phyloP scores from a whole-genome alignment of 1,139 yeast genomes.

The Blastobotrys malaysiensis region DNA sequence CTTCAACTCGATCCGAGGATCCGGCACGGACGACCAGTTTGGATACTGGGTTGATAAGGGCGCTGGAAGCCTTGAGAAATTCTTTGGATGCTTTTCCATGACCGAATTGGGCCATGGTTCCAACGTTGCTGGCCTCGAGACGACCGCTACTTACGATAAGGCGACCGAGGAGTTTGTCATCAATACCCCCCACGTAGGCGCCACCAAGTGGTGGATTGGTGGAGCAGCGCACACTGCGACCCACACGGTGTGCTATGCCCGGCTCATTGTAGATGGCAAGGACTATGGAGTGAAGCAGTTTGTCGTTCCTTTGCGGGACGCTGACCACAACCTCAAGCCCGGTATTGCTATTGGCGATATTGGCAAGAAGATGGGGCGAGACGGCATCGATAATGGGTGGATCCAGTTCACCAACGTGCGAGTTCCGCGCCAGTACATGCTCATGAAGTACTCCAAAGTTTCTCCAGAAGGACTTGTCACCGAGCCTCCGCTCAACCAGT shows the following conservation, averaged over 20 bases:
- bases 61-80: conserved; percentile 54
- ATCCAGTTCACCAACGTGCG: conserved; percentile 78
- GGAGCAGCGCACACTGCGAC: conserved; percentile 95
- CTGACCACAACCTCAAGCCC: conserved; percentile 60
- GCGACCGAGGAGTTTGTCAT: conserved; percentile 62
- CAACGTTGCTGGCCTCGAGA: conserved; percentile 88
- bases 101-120: conserved; percentile 94
- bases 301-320: conserved; percentile 81
- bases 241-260: conserved; percentile 75
- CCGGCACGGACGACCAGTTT: conserved; percentile 58
- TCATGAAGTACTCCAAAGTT: conserved; percentile 74
- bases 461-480: conserved; percentile 62
- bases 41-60: conserved; percentile 74
- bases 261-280: conserved; percentile 72
- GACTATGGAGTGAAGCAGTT: conserved; percentile 90
- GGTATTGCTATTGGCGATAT: conserved; percentile 86
- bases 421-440: conserved; percentile 78
- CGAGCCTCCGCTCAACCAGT: conserved; percentile 71
- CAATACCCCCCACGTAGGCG: conserved; percentile 84
- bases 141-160: conserved; percentile 75
- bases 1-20: conserved; percentile 63
- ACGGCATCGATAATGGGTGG: conserved; percentile 81
- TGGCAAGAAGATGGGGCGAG: conserved; percentile 91
- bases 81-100: conserved; percentile 92
- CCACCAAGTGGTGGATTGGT: conserved; percentile 98